A percentile compares a stretch with the other conserved stretches of the same genome.
Conservation (phyloP, 2,329 filamentous ascomycete species). For the Ciborinia camelliae region DNA sequence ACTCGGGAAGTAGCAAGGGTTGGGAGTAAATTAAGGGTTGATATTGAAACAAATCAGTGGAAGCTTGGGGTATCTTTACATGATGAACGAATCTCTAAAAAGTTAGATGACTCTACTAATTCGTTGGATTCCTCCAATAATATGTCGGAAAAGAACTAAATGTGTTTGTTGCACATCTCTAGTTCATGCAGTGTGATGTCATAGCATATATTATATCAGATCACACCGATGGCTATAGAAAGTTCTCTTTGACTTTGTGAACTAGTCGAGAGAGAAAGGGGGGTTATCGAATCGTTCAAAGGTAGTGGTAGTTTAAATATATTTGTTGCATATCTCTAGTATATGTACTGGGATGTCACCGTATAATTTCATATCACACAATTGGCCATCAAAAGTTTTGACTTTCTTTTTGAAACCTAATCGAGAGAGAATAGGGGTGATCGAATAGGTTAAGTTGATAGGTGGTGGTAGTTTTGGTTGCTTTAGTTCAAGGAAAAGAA, state of each 20-base stretch:
- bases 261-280: too few species aligned
- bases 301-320: too few species aligned
- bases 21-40: background rate
- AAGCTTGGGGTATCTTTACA: background rate
- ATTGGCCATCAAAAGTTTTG: too few species aligned
- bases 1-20: too few species aligned
- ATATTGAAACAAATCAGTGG: too few species aligned
- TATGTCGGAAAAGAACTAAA: background rate
- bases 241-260: too few species aligned
- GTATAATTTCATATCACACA: too few species aligned
- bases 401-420: accelerated
- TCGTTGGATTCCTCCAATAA: background rate
- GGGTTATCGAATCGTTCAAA: too few species aligned
- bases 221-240: too few species aligned
- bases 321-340: background rate
- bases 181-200: background rate
- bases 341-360: background rate
- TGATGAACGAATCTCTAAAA: too few species aligned
- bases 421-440: background rate
- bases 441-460: background rate
- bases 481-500: background rate
- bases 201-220: too few species aligned
- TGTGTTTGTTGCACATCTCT: background rate
- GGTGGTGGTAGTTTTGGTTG: background rate
- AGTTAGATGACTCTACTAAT: background rate